Base-by-base conservation (phyloP, 768 basidiomycete genomes). In the Tylopilus vinaceipallidus region DNA sequence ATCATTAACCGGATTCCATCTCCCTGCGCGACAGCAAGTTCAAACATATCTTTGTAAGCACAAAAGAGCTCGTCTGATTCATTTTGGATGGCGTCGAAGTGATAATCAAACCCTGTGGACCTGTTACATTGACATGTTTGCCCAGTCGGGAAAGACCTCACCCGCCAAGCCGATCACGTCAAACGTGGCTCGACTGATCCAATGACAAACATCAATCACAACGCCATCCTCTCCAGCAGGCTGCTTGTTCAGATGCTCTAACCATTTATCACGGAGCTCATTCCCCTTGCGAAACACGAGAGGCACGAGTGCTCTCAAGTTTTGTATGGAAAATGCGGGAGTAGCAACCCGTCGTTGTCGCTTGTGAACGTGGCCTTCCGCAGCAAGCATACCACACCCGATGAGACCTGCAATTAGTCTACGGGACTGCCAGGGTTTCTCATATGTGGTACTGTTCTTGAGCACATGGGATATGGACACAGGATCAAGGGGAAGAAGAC, bases 151-250 rank as follows among this genome's bases (percentile, higher is more conserved):
- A 34, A 39, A 49, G 20, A 8, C n/a, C 73, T 39, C 47, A 89
- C 88, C 89, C 35, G 92, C 89, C n/a, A 90, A 65, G 2, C 92
- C 94, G 57, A 97, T 92, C 37, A 95, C 84, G 65, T 95, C 94
- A 60, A 97, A 88, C 0, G 92, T 92, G 9, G 85, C 84, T 36
- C 91, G 78, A 54, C 84, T 87, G 29, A 94, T 68, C 86, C 88
- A 95, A 56, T 80, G 82, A 61, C 81, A 84, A 7, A 94, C 80
- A 59, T 97, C 90, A 22, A 97, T 62, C 59, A 59, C 75, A 52
- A 63, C 59, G 7, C 60, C 67, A 50, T 54, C 33, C 2, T 47
- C 44, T 11, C 24, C 16, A 22, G 45, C 23, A 26, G 47, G 36
- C 35, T 53, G 71, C 55, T 41, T 49, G 49, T 58, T 53, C 41